Base-by-base conservation (phyloP, 139 green algal species). In the Chlorella sp. region DNA sequence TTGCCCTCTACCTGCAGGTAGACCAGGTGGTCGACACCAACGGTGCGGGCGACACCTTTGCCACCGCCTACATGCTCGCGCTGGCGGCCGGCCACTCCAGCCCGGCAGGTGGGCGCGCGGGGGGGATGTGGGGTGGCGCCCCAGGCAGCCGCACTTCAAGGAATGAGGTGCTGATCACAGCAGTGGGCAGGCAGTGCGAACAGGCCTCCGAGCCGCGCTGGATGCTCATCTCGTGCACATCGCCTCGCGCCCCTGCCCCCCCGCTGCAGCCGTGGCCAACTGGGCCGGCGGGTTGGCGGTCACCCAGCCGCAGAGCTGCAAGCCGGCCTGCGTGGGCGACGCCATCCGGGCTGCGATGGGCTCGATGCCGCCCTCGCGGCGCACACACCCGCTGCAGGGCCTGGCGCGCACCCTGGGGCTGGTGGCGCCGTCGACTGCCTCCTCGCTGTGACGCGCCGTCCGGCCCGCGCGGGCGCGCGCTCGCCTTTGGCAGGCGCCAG, bases 21-120 rank as follows among this genome's bases (percentile, higher is more conserved):
- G 76, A 83, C 50, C 56, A 23, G 33, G 82, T 87, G 48, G 76
- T 87, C 48, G 90, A 96, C 77, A 96, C 90, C 45, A 96, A 96
- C 64, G 91, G 91, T 19, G 91, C 91, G 5, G 91, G 91, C 0
- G 91, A 96, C 79, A 91, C 87, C 0, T 96, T 96, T 74, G 88
- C 90, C 25, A 92, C 90, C 11, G 84, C 73, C 7, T 94, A 91
- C 82, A 90, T 93, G 88, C 66, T 95, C 21, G 85, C 83, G 8
- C 65, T 89, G 46, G 79, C 78, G 1, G 33, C 41, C 1, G 75
- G 83, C 0, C 43, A 84, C 21, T 11, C 65, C 12, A 64, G 65
- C 55, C 89, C 89, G 3, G n/a, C n/a, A n/a, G n/a, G n/a, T n/a
- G n/a, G n/a, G n/a, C n/a, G n/a, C n/a, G n/a, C n/a, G n/a, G n/a